Base-by-base conservation (phyloP, 768 basidiomycete species). In the Tricholoma bakamatsutake region DNA sequence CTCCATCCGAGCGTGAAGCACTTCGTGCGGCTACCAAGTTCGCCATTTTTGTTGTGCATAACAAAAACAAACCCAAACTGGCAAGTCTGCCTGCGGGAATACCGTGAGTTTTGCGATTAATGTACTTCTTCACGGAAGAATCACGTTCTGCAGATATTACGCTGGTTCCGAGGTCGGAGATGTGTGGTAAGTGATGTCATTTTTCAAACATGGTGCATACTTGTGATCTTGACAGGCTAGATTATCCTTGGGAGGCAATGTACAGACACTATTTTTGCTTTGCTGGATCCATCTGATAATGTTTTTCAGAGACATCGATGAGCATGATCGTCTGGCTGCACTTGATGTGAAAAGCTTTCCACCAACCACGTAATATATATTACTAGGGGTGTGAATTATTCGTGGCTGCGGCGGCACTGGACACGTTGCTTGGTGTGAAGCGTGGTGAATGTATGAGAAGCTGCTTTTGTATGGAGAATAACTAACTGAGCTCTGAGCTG, bases 21-120 rank as follows among this genome's bases (percentile, higher is more conserved):
- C 72, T 85, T 17, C 80, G 81, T 57, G 68, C 71, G 7, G 74
- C 78, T 4, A 94, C 96, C 27, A 77, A 88, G 67, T 93, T 99
- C 57, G 95, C 83, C 1, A 76, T 98, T 60, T 99, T 98, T 65
- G 96, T 98, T 47, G 91, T 95, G 24, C 90, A 94, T 72, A 92
- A 94, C 76, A 98, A 98, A 75, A 76, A 84, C 58, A 98, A 98
- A 73, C 75, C 77, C 31, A 99, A 99, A 74, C 67, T 85, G 34
- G 94, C 84, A 27, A 71, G 82, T 45, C 72, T 99, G 35, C 90
- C 93, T 2, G 62, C 75, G 1, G 81, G 82, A 56, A 76, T 78
- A 27, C 80, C 78, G 88, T 92, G 66, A 66, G 83, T 71, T 7
- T 21, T 9, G 24, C 8, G 15, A 8, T 15, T 7, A 13, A 9